Conservation (phyloP, 2,329 filamentous ascomycete species). For the Colletotrichum melonis region DNA sequence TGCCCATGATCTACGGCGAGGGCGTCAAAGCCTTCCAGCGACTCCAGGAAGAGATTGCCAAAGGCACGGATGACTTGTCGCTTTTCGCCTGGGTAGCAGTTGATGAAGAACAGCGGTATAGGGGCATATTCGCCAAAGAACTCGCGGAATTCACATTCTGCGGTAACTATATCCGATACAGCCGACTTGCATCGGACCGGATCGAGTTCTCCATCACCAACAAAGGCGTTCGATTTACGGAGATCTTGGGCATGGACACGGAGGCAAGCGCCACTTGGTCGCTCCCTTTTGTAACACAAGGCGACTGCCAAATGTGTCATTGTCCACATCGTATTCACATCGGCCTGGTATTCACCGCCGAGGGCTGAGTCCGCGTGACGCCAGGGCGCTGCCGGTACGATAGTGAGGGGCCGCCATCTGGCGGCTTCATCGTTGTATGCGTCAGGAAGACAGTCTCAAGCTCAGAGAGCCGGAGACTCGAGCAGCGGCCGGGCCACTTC, state of each 20-base stretch:
- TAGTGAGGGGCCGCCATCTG: no score
- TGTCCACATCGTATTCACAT: not conserved
- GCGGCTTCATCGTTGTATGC: no score
- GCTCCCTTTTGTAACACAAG: not conserved
- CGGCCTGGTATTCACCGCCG: not conserved
- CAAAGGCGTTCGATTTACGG: conserved; percentile 7
- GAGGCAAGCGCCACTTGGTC: not conserved
- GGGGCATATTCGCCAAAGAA: conserved; percentile 8
- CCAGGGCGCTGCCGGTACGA: no score
- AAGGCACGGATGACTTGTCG: conserved; percentile 1
- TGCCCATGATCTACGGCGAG: conserved; percentile 44
- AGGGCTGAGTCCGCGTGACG: not conserved
- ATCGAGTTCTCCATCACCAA: conserved; percentile 9
- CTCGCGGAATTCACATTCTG: not conserved
- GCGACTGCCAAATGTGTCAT: not conserved
- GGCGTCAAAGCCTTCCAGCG: conserved; percentile 40
- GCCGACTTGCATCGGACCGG: not conserved
- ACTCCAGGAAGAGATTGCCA: conserved; percentile 29
- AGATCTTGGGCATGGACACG: not conserved
- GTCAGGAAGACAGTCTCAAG: no score
- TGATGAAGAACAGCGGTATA: not conserved
- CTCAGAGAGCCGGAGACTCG: no score
- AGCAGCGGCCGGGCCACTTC: no score
- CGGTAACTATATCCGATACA: not conserved
- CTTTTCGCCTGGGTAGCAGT: conserved; percentile 13